phyloP scores from a whole-genome alignment of 2,329 filamentous ascomycete species.

The Fusarium lateritium region DNA sequence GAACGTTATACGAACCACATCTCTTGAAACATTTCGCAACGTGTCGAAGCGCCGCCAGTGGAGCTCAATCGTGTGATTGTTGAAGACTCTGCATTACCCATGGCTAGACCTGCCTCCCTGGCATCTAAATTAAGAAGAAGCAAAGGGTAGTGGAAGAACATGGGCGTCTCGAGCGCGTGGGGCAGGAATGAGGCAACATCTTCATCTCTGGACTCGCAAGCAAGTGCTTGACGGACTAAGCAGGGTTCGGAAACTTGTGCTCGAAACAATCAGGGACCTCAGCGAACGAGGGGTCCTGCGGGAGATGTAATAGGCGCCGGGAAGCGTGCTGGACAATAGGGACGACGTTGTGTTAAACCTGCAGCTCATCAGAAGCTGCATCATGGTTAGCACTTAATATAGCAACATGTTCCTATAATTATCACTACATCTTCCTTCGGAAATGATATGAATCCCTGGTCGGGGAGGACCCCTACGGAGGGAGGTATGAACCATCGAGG shows the following conservation, averaged over 20 bases:
- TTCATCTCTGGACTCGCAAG: conserved; percentile 14
- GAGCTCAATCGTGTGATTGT: conserved; percentile 28
- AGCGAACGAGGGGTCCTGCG: background rate
- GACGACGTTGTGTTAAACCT: conserved; percentile 46
- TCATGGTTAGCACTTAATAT: conserved; percentile 57
- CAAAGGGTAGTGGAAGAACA: conserved; percentile 13
- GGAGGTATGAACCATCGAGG: conserved; percentile 19
- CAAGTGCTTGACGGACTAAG: conserved; percentile 16
- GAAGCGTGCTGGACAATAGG: conserved; percentile 18
- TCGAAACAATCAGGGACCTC: conserved; percentile 24
- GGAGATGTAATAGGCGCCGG: conserved; percentile 39
- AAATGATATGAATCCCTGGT: conserved; percentile 5
- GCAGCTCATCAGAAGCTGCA: conserved; percentile 55
- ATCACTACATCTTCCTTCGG: conserved; percentile 19
- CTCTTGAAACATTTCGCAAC: conserved; percentile 12
- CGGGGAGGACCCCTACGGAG: conserved; percentile 16
- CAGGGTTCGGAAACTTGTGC: conserved; percentile 3
- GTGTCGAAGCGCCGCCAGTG: conserved; percentile 33
- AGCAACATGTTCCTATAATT: conserved; percentile 51
- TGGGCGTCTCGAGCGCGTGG: conserved; percentile 24
- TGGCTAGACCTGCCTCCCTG: conserved; percentile 17
- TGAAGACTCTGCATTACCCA: conserved; percentile 33
- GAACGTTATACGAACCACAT: conserved; percentile 19
- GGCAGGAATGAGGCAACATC: conserved; percentile 15
- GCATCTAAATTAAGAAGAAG: conserved; percentile 3